phyloP scores from a whole-genome alignment of 345 rosid genomes.

The Eucalyptus fibrosa region DNA sequence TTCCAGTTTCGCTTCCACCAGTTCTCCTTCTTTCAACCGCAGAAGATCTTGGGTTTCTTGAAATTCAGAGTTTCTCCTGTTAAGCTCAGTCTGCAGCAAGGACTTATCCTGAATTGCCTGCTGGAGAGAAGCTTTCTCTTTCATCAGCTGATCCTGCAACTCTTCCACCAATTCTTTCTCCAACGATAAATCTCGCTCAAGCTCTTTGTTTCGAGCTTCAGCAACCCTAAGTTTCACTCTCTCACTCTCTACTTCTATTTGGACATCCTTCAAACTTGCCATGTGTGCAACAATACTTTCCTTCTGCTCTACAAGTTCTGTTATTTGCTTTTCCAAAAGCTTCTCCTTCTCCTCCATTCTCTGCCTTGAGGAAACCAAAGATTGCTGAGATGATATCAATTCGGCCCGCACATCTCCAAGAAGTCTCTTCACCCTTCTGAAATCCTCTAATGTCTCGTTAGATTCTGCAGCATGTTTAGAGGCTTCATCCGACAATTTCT shows the following conservation, averaged over 20 bases:
- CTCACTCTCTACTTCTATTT: conserved; percentile 59
- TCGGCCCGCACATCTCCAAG: conserved; percentile 58
- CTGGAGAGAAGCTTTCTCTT: conserved; percentile 41
- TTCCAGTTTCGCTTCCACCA: conserved; percentile 81
- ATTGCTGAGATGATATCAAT: conserved; percentile 57
- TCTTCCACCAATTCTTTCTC: conserved; percentile 41
- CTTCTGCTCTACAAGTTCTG: conserved; percentile 62
- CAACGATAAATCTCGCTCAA: conserved; percentile 32
- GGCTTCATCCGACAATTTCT: conserved; percentile 29
- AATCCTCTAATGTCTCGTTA: conserved; percentile 40
- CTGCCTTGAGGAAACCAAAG: conserved; percentile 46
- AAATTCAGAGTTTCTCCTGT: conserved; percentile 34
- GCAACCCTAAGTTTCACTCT: conserved; percentile 52
- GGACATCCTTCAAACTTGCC: conserved; percentile 56
- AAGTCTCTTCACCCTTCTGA: conserved; percentile 63
- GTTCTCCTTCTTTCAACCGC: conserved; percentile 41
- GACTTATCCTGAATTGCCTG: conserved; percentile 40
- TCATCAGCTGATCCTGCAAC: conserved; percentile 37
- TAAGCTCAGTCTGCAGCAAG: conserved; percentile 35
- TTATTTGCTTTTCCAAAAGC: conserved; percentile 28
- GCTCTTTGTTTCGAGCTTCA: conserved; percentile 57
- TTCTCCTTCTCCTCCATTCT: conserved; percentile 54
- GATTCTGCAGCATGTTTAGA: conserved; percentile 30
- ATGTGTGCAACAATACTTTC: conserved; percentile 36
- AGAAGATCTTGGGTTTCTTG: conserved; percentile 41